These are phyloP conservation scores for Hymenoscyphus salicellus DNA, from an alignment of 2,329 filamentous ascomycete genomes.

Conservation along the genomic window DNA sequence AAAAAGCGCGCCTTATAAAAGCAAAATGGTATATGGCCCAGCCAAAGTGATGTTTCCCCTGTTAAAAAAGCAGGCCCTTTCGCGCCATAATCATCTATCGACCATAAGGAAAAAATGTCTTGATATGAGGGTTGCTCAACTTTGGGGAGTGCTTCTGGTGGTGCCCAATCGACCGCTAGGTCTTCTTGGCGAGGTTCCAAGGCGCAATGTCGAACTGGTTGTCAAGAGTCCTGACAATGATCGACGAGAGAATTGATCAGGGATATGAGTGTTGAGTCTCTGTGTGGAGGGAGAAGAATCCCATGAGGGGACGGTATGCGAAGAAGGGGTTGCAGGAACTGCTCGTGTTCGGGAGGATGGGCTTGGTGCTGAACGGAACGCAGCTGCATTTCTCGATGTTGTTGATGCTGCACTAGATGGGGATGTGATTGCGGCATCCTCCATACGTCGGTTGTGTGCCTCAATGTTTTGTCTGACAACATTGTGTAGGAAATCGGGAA, in stretches of 20 bases:
- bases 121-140: background rate
- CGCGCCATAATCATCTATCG: background rate
- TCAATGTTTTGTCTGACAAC: constrained; percentile 43
- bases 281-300: background rate
- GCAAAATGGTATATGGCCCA: constrained; percentile 20
- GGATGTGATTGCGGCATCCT: constrained; percentile 17
- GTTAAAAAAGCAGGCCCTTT: background rate
- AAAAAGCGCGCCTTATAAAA: constrained; percentile 3
- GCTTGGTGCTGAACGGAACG: constrained; percentile 8
- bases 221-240: constrained; percentile 11
- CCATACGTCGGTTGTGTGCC: constrained; percentile 21
- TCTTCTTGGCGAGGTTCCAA: background rate
- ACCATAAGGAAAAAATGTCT: background rate
- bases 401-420: constrained; percentile 15
- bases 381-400: constrained; percentile 8
- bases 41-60: constrained; percentile 6
- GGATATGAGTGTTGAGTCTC: constrained; percentile 14
- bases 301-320: constrained; percentile 6
- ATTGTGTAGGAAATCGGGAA: constrained; percentile 54
- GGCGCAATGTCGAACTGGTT: background rate
- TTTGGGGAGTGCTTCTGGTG: background rate
- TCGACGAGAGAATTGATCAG: constrained; percentile 19
- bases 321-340: constrained; percentile 5
- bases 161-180: constrained; percentile 2
- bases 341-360: constrained; percentile 13